Evolutionary conservation across 768 basidiomycete species (phyloP).

Genomic region (Calocybe indica): DNA sequence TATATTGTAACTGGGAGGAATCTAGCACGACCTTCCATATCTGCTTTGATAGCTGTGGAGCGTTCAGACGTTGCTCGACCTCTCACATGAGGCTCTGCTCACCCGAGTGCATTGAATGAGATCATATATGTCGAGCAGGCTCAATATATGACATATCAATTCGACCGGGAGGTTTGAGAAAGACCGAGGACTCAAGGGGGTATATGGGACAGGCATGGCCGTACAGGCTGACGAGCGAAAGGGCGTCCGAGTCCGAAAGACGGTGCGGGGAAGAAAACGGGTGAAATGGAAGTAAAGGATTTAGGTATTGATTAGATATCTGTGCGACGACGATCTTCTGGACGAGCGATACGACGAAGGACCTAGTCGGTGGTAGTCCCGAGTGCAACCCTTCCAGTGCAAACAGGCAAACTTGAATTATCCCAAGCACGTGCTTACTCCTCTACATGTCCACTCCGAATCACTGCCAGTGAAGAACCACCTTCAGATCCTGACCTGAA

Average conservation of each 20-base stretch:
- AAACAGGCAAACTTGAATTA: too few species aligned
- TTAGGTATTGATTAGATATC: too few species aligned
- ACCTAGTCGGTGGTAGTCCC: too few species aligned
- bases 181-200: not conserved
- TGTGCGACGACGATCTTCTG: too few species aligned
- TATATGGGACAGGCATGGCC: too few species aligned
- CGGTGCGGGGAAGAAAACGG: not conserved
- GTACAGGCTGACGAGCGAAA: too few species aligned
- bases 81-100: conserved; percentile 1
- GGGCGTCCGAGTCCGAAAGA: too few species aligned
- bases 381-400: too few species aligned
- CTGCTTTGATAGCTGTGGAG: conserved; percentile 30
- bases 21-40: conserved; percentile 29
- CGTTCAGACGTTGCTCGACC: conserved; percentile 3
- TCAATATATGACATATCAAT: conserved; percentile 30
- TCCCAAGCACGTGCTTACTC: conserved; percentile 3
- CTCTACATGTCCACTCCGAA: too few species aligned
- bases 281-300: not conserved
- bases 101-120: conserved; percentile 28
- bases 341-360: too few species aligned
- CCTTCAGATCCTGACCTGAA: conserved; percentile 1
- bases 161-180: conserved; percentile 30
- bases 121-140: conserved; percentile 26
- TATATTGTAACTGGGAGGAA: conserved; percentile 43
- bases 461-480: too few species aligned